Percentiles rank a stretch among this genome's conserved stretches.
Evolutionary conservation across 73 alveolate genomes (phyloP).

Genomic region (Paramecium pentaurelia): DNA sequence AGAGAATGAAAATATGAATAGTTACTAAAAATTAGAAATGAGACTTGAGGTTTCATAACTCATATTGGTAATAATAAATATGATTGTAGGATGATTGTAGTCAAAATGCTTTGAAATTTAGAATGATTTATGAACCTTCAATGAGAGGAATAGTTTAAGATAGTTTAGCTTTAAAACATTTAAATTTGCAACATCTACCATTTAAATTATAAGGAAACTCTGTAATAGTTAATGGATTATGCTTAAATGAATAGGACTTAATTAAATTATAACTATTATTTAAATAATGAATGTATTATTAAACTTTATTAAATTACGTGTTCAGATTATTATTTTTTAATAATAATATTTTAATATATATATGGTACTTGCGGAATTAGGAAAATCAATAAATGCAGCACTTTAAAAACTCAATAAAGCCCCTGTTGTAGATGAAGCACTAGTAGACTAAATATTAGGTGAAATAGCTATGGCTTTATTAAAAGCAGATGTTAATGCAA

Average conservation of each 20-base stretch:
- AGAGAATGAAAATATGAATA: not conserved
- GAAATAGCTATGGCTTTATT: constrained; percentile 91
- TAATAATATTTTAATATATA: not conserved
- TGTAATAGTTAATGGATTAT: not conserved
- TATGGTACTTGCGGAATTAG: constrained; percentile 90
- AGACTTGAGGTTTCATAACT: not conserved
- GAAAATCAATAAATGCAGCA: constrained; percentile 78
- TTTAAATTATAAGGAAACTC: not conserved
- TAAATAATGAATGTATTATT: not conserved
- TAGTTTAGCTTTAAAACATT: not conserved
- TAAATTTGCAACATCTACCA: not conserved
- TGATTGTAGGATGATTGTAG: not conserved
- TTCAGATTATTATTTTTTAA: not conserved
- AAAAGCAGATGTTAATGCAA: constrained; percentile 90
- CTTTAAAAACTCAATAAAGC: constrained; percentile 74
- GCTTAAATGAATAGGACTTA: not conserved
- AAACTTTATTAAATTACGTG: not conserved
- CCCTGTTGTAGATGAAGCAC: constrained; percentile 81
- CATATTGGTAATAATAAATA: not conserved
- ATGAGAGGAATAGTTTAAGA: constrained; percentile 14
- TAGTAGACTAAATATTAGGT: constrained; percentile 66
- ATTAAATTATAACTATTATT: not conserved
- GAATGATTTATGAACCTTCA: not conserved
- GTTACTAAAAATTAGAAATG: not conserved
- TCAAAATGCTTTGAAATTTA: not conserved